Evolutionary conservation across 768 basidiomycete genomes (phyloP).

Genomic region (Gautieria morchelliformis): DNA sequence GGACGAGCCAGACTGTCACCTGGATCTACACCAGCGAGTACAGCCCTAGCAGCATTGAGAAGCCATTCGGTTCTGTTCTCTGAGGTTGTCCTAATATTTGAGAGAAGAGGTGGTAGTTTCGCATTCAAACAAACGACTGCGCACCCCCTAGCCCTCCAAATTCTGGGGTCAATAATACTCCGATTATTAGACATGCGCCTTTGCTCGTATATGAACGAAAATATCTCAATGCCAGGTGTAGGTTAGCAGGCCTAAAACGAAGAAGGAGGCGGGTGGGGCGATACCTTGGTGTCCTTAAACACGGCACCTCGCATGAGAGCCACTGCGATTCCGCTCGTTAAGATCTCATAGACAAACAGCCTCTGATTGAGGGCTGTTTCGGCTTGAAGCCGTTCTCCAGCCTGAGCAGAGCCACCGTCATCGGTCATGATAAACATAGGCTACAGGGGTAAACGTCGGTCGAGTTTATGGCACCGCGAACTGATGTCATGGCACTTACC

Average conservation of each 20-base stretch:
- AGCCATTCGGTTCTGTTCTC: background rate
- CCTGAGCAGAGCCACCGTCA: constrained; percentile 34
- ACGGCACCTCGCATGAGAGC: constrained; percentile 43
- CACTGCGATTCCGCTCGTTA: constrained; percentile 41
- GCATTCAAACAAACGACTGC: constrained; percentile 11
- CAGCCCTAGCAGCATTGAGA: background rate
- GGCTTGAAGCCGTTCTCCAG: constrained; percentile 11
- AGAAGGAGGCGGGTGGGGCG: too few relatives aligned
- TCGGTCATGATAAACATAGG: constrained; percentile 60
- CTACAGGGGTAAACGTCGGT: constrained; percentile 22
- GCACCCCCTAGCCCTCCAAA: constrained; percentile 13
- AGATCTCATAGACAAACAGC: constrained; percentile 37
- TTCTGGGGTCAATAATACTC: constrained; percentile 2
- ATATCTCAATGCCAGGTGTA: constrained; percentile 30
- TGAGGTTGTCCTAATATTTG: background rate
- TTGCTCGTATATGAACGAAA: constrained; percentile 48
- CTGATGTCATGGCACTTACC: constrained; percentile 13
- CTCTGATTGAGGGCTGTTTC: constrained; percentile 37
- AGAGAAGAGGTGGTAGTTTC: background rate
- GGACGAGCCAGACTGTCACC: constrained; percentile 1
- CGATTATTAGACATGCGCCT: constrained; percentile 15
- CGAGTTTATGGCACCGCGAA: too few relatives aligned
- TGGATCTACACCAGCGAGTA: background rate
- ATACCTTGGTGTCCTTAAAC: constrained; percentile 56
- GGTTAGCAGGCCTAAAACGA: background rate